These are phyloP conservation scores for Colletotrichum sp. DNA, from an alignment of 2,329 filamentous ascomycete genomes.

Conservation along the genomic window DNA sequence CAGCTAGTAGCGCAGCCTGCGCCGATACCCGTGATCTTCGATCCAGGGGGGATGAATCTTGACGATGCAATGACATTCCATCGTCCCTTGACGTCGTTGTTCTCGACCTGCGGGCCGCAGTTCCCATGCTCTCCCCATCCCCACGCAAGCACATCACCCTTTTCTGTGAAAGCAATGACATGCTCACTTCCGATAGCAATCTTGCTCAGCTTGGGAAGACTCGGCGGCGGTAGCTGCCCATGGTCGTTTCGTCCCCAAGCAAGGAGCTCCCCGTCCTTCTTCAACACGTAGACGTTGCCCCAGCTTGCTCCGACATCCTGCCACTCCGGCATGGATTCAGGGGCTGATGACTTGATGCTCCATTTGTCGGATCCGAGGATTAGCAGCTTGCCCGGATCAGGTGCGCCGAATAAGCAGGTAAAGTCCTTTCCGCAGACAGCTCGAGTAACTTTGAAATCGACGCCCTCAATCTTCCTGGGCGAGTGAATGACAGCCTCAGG, in stretches of 20 bases:
- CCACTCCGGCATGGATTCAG: conserved; percentile 61
- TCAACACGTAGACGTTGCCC: conserved; percentile 79
- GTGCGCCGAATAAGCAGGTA: conserved; percentile 71
- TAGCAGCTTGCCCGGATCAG: conserved; percentile 61
- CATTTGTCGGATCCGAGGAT: conserved; percentile 81
- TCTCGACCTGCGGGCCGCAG: conserved; percentile 73
- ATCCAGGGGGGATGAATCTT: conserved; percentile 55
- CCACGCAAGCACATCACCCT: conserved; percentile 79
- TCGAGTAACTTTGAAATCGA: conserved; percentile 66
- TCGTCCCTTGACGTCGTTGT: conserved; percentile 70
- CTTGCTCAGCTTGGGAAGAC: conserved; percentile 61
- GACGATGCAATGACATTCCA: conserved; percentile 71
- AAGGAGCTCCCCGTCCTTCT: conserved; percentile 61
- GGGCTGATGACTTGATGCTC: conserved; percentile 64
- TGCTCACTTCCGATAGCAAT: conserved; percentile 94
- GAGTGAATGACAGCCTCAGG: conserved; percentile 56
- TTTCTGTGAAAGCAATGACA: conserved; percentile 71
- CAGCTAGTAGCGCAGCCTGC: conserved; percentile 94
- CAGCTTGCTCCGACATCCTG: conserved; percentile 78
- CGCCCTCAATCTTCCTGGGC: conserved; percentile 65
- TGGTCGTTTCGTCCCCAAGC: conserved; percentile 89
- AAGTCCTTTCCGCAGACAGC: conserved; percentile 87
- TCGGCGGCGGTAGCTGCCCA: conserved; percentile 74
- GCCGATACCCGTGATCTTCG: conserved; percentile 66
- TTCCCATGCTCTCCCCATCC: conserved; percentile 99